Conservation (phyloP, 2,329 filamentous ascomycete species). For the Aspergillus chevalieri region DNA sequence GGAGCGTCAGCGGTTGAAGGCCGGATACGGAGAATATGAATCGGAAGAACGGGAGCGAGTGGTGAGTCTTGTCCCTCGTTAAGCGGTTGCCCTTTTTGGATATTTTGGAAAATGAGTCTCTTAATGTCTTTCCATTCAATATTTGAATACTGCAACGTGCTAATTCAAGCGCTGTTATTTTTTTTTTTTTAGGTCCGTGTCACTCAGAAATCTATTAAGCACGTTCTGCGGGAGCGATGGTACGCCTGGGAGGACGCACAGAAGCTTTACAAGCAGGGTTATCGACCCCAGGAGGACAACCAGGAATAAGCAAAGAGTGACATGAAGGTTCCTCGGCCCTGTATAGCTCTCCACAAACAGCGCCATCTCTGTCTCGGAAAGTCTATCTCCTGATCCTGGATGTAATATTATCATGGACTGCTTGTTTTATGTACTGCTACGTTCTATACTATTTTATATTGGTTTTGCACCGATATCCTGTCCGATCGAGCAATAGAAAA, state of each 20-base stretch:
- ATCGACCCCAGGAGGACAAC: slow-evolving; percentile 27
- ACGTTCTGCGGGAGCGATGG: slow-evolving; percentile 77
- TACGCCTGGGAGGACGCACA: slow-evolving; percentile 63
- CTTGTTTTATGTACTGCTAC: no score
- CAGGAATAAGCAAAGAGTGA: slow-evolving; percentile 3
- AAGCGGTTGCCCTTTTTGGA: not conserved
- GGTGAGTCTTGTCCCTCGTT: slow-evolving; percentile 47
- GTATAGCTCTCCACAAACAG: no score
- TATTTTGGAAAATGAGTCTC: not conserved
- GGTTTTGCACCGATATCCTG: not conserved
- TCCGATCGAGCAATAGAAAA: not conserved
- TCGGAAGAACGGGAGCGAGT: slow-evolving; percentile 55
- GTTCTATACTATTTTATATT: not conserved
- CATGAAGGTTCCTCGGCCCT: not conserved
- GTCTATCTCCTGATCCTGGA: not conserved
- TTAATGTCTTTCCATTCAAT: not conserved
- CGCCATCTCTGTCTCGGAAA: not conserved
- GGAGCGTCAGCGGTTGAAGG: slow-evolving; percentile 61
- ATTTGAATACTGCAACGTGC: not conserved
- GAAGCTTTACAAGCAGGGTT: slow-evolving; percentile 30
- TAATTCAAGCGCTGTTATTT: not conserved
- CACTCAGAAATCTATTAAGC: slow-evolving; percentile 79
- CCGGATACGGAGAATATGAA: slow-evolving; percentile 70
- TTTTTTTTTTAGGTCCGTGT: slow-evolving; percentile 55
- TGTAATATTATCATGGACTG: not conserved